Conservation (phyloP, 202 grass and related monocot genomes). For the Musa balbisiana region DNA sequence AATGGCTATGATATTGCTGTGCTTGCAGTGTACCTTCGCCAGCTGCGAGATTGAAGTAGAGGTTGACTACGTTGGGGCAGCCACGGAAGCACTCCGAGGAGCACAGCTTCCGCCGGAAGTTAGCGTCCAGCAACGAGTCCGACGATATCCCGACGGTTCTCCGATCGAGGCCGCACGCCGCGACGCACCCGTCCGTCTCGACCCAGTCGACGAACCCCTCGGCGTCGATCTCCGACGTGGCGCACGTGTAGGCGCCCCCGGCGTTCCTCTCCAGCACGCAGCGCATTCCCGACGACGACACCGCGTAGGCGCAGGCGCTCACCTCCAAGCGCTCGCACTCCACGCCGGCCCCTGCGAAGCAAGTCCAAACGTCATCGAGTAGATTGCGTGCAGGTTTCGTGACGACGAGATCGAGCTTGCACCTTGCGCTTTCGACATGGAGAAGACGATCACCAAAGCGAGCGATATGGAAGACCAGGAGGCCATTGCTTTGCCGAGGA, state of each 20-base stretch:
- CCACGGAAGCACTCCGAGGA: background rate
- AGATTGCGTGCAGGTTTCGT: no score
- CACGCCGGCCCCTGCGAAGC: no score
- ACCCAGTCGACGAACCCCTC: background rate
- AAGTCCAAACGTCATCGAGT: no score
- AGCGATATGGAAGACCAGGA: no score
- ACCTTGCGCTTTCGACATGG: no score
- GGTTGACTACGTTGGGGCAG: slow-evolving; percentile 22
- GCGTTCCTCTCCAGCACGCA: background rate
- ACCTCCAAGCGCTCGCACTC: no score
- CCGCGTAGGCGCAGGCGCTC: no score
- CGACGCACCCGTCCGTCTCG: slow-evolving; percentile 12
- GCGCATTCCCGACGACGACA: background rate
- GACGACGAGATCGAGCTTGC: no score
- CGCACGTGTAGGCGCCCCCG: background rate
- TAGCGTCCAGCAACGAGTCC: background rate
- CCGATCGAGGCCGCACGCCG: slow-evolving; percentile 10
- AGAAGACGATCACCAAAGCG: no score
- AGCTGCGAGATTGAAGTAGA: slow-evolving; percentile 16
- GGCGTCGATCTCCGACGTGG: slow-evolving; percentile 6
- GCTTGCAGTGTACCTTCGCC: slow-evolving; percentile 9
- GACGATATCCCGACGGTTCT: slow-evolving; percentile 16
- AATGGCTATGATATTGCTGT: no score
- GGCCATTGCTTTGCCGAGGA: no score
- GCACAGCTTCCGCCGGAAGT: background rate